Percentiles rank a stretch among this genome's conserved stretches.
These are phyloP conservation scores for Crassisporium funariophilum DNA, from an alignment of 768 basidiomycete species.

Conservation along the genomic window DNA sequence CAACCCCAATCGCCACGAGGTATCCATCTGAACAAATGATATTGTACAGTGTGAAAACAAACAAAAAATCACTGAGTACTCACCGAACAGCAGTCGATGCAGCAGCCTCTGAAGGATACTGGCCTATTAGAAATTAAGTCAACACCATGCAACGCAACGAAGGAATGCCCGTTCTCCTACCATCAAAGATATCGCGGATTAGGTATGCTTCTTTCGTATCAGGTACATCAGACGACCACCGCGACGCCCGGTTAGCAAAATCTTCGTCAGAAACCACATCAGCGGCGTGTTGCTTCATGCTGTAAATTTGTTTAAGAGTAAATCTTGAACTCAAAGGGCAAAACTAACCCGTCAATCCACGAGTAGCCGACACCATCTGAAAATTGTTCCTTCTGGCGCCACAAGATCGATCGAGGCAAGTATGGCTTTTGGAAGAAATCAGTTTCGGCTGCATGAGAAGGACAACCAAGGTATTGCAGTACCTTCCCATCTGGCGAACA, in stretches of 20 bases:
- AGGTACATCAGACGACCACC: constrained; percentile 81
- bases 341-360: constrained; percentile 90
- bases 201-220: constrained; percentile 97
- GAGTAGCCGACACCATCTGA: constrained; percentile 98
- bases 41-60: constrained; percentile 8
- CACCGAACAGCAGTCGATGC: constrained; percentile 90
- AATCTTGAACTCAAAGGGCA: not conserved
- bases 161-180: constrained; percentile 35
- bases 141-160: not conserved
- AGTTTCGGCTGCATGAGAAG: not conserved
- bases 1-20: constrained; percentile 98
- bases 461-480: too few relatives aligned
- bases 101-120: constrained; percentile 85
- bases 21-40: constrained; percentile 66
- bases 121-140: constrained; percentile 41
- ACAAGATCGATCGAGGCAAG: constrained; percentile 90
- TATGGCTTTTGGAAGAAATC: constrained; percentile 61
- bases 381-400: constrained; percentile 99
- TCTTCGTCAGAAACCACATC: constrained; percentile 76
- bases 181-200: constrained; percentile 90
- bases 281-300: constrained; percentile 89
- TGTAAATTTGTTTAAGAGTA: constrained; percentile 30
- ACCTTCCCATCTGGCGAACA: constrained; percentile 52
- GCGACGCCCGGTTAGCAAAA: constrained; percentile 68
- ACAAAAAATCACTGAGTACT: constrained; percentile 26